Evolutionary conservation across 23 red algal species (phyloP), one percentile per base, ranked within the genome.

Genomic region (Pyropia haitanensis): DNA sequence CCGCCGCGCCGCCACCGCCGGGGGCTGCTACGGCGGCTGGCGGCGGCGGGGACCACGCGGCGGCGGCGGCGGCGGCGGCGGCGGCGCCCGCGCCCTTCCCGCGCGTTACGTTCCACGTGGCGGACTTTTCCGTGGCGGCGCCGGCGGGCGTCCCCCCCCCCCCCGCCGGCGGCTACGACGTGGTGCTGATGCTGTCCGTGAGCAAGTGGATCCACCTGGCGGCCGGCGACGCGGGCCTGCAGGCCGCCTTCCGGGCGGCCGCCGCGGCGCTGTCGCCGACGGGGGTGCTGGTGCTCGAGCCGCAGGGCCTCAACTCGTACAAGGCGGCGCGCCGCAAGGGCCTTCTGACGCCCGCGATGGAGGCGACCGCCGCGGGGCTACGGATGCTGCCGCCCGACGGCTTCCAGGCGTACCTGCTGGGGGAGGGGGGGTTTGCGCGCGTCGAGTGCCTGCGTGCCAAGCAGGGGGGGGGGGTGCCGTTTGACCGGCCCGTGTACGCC

Each of bases 191-290:
- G 23, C 64, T 90, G 2, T 80, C 74, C 67, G 86, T 90, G 3
- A 81, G 76, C 31, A 90, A 90, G 56, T 90, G 86, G 86, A 77
- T 90, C 16, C 86, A 90, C 51, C 60, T 90, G 26, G 21, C 61
- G 15, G 58, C 31, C 3, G 86, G 86, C 33, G 86, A 90, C 32
- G 63, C 26, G 18, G 86, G 58, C 16, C 31, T 90, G 12, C 18
- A 75, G 63, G 50, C 66, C 24, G 57, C 80, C 18, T 90, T 90
- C 59, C 57, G 52, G 6, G 34, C 49, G 26, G 76, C 73, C 50
- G 59, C 28, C n/a, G 24, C 56, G 4, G 31, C 14, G 20, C 56
- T 90, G 17, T 65, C 67, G 55, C 64, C 70, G 14, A 67, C 59
- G 28, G 86, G 86, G 17, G 64, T 81, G 39, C 67, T 90, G 18